Evolutionary conservation across 345 rosid genomes (phyloP), one percentile per base, ranked within the genome.

Genomic region (Cochlearia excelsa): DNA sequence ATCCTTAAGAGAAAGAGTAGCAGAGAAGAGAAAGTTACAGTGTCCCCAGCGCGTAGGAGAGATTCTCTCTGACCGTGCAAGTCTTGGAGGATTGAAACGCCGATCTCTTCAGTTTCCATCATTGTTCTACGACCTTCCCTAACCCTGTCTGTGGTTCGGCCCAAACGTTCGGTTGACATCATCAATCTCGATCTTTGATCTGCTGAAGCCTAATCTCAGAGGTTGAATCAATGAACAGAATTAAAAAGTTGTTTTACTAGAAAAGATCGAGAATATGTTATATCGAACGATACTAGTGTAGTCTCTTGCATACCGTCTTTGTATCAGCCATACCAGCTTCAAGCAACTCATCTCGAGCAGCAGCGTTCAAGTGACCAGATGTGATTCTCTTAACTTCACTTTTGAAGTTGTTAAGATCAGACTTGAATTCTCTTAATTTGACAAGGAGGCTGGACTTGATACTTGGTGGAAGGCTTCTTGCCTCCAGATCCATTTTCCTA

Each of bases 61-160:
- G 96, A 70, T 61, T 94, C 88, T 56, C 99, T 54, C 76, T 94
- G 99, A 59, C 84, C 75, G 79, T 86, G 89, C 75, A 94, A 68
- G 74, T 94, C 99, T 61, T 87, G 87, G 71, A 94, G 97, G 78
- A 94, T 80, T 4, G 99, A 90, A 63, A 94, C 99, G 42, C 99
- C 97, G 37, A 90, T 93, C 28, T 94, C 97, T 78, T 94, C 99
- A 26, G 97, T 94, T 73, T 94, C 99, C 58, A 90, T 81, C 97
- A 94, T 94, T 51, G 84, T 82, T 76, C 78, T 87, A 74, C 96
- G 87, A 72, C 99, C 71, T 38, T 90, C 97, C 77, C 80, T 87
- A 46, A 90, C 62, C 77, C 96, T 78, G 63, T 84, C 93, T 33
- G 87, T 70, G 44, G 88, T 66, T 1, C 80, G 77, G 47, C 80